These are phyloP conservation scores for Straminergon stramineum DNA, from an alignment of 225 moss, liverwort and hornwort species.

Conservation along the genomic window DNA sequence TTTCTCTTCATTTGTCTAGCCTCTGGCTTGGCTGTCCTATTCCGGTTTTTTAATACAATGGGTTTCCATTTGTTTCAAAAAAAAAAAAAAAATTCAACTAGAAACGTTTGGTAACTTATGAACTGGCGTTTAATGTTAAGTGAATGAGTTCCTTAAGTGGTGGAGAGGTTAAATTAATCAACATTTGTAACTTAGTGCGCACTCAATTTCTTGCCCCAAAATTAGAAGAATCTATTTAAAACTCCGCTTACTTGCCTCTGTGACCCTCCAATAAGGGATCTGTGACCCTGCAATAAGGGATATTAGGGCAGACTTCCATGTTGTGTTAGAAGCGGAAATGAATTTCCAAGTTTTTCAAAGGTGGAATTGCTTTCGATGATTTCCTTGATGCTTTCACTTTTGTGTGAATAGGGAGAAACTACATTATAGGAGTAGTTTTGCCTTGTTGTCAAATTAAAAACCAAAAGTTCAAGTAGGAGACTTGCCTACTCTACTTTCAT, in stretches of 20 bases:
- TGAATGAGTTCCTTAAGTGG: neutral
- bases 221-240: neutral
- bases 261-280: neutral
- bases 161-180: neutral
- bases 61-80: too few species aligned
- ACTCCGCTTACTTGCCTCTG: neutral
- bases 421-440: neutral
- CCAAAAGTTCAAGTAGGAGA: neutral
- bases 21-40: too few species aligned
- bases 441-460: neutral
- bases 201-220: neutral
- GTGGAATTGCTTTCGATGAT: neutral
- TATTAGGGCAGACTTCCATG: neutral
- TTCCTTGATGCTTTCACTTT: neutral
- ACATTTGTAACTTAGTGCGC: too few species aligned
- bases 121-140: neutral
- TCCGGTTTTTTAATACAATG: too few species aligned
- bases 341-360: neutral
- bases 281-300: neutral
- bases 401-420: neutral
- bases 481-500: neutral
- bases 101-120: neutral
- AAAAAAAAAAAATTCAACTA: too few species aligned
- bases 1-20: too few species aligned
- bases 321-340: neutral